phyloP scores from a whole-genome alignment of 192 early-diverging fungal species.

The Coemansia brasiliensis region DNA sequence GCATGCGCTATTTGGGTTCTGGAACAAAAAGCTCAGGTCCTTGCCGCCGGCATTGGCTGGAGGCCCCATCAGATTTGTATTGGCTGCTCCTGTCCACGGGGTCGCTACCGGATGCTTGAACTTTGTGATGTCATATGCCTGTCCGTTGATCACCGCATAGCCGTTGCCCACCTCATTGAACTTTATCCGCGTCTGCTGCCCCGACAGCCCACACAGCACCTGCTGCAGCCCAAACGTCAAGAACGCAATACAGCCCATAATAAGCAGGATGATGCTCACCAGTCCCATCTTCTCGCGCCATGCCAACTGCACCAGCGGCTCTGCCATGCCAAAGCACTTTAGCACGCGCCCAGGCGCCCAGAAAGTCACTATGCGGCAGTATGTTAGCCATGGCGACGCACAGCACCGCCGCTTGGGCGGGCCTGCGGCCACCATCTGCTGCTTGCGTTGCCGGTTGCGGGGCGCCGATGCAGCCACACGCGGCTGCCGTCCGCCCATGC shows the following conservation, averaged over 20 bases:
- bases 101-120: slow-evolving; percentile 58
- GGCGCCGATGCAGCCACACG: slow-evolving; percentile 26
- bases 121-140: slow-evolving; percentile 61
- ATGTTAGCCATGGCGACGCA: slow-evolving; percentile 56
- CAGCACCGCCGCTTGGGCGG: slow-evolving; percentile 33
- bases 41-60: slow-evolving; percentile 63
- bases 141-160: slow-evolving; percentile 64
- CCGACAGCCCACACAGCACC: slow-evolving; percentile 60
- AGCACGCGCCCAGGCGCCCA: slow-evolving; percentile 59
- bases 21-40: slow-evolving; percentile 78
- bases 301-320: slow-evolving; percentile 65
- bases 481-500: slow-evolving; percentile 21
- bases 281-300: slow-evolving; percentile 94
- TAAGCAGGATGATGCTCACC: slow-evolving; percentile 71
- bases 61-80: slow-evolving; percentile 59
- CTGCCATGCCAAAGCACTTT: slow-evolving; percentile 60
- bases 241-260: slow-evolving; percentile 77
- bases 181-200: slow-evolving; percentile 47
- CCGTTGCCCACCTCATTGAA: slow-evolving; percentile 58
- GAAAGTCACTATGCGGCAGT: slow-evolving; percentile 59
- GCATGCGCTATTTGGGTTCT: slow-evolving; percentile 69
- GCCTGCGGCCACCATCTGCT: slow-evolving; percentile 15
- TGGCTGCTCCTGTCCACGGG: slow-evolving; percentile 40
- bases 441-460: slow-evolving; percentile 37
- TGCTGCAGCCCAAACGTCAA: slow-evolving; percentile 81